Percentiles rank a stretch among this genome's conserved stretches.
These are phyloP conservation scores for Lactifluus rugatus DNA, from an alignment of 768 basidiomycete species.

Conservation along the genomic window DNA sequence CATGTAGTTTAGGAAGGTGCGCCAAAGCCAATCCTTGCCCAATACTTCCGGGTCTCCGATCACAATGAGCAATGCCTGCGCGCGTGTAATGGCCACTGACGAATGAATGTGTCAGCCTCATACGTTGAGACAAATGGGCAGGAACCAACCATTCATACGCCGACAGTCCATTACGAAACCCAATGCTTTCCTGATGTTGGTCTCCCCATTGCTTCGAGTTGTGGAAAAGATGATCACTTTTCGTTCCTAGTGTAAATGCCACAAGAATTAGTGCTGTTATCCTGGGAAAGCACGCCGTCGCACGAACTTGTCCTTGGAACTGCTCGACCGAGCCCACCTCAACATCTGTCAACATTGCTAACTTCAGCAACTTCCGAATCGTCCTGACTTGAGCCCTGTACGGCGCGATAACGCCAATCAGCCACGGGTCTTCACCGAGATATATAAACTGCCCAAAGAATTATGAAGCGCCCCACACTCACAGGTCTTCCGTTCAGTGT, in stretches of 20 bases:
- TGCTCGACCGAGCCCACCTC: conserved; percentile 33
- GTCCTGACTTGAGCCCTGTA: conserved; percentile 32
- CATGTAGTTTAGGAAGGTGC: conserved; percentile 49
- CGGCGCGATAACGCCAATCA: conserved; percentile 34
- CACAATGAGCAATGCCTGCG: conserved; percentile 52
- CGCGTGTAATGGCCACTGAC: conserved; percentile 56
- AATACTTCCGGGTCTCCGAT: conserved; percentile 52
- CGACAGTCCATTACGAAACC: conserved; percentile 30
- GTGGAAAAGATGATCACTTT: conserved; percentile 31
- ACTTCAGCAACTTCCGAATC: conserved; percentile 24
- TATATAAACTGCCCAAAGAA: neutral
- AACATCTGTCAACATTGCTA: conserved; percentile 14
- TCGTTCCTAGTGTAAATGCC: conserved; percentile 25
- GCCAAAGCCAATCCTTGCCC: conserved; percentile 50
- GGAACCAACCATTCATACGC: conserved; percentile 32
- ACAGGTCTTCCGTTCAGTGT: conserved; percentile 26
- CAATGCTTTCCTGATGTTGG: conserved; percentile 22
- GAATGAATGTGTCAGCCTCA: neutral
- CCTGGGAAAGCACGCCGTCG: neutral
- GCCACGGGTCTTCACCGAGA: conserved; percentile 19
- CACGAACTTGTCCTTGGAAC: conserved; percentile 34
- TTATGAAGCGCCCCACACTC: conserved; percentile 4
- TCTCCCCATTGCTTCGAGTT: conserved; percentile 26
- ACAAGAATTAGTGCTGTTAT: neutral
- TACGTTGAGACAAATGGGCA: no score